Conservation (phyloP, 306 rosid genomes). For the Glycine soja region DNA sequence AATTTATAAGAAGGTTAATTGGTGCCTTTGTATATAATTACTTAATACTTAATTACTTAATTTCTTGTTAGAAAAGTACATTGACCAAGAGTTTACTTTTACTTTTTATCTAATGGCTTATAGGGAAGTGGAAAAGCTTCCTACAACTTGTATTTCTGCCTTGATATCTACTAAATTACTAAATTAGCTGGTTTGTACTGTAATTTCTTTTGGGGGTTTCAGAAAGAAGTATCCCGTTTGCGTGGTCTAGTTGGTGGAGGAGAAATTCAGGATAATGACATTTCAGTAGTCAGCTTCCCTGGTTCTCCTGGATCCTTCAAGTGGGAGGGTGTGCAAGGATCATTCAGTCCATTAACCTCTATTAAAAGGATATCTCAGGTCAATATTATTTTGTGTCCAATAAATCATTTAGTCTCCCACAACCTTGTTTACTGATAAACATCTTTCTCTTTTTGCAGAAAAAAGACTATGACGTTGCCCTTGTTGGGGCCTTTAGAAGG, state of each 20-base stretch:
- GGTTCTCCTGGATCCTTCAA: constrained; percentile 93
- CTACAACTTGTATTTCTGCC: constrained; percentile 22
- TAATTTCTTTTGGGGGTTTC: constrained; percentile 27
- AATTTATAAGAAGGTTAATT: neutral
- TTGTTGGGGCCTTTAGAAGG: constrained; percentile 95
- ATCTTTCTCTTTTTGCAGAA: constrained; percentile 56
- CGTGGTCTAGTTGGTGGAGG: constrained; percentile 72
- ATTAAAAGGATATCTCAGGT: constrained; percentile 77
- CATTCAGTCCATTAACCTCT: constrained; percentile 77
- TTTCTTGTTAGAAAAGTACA: neutral
- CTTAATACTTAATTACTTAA: neutral
- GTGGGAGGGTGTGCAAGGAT: constrained; percentile 89
- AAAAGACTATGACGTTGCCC: constrained; percentile 89
- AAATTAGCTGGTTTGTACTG: constrained; percentile 20
- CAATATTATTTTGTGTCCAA: constrained; percentile 30
- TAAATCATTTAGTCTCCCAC: constrained; percentile 29
- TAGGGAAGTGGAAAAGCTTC: constrained; percentile 9
- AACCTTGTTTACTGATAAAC: constrained; percentile 31
- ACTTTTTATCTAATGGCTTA: neutral
- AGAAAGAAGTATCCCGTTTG: constrained; percentile 89
- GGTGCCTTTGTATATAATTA: neutral
- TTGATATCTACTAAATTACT: constrained; percentile 16
- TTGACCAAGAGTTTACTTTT: constrained; percentile 7
- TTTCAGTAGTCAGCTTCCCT: constrained; percentile 65
- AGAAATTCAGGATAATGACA: constrained; percentile 71